Base-by-base conservation (phyloP, 1,284 basidiomycete genomes). In the Wolfiporia cocos region DNA sequence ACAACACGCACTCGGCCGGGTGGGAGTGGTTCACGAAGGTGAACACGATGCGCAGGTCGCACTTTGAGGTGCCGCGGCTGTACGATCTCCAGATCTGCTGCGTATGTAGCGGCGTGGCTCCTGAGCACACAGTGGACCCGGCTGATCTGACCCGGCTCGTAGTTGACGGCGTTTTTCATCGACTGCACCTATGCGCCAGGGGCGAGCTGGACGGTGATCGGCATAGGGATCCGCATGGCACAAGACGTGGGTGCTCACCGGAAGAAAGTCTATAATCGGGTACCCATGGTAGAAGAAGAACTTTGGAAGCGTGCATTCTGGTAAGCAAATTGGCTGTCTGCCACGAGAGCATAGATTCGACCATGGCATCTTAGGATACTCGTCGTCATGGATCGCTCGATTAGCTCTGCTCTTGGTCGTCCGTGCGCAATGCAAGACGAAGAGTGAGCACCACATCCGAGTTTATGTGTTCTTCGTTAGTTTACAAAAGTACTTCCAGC, bases 391-490 rank as follows among this genome's bases (percentile, higher is more conserved):
- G 86, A 88, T 56, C 69, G 86, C 31, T 61, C 72, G 42, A 70
- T 78, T 42, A 87, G 86, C 51, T 73, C 82, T 4, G 74, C 74
- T 1, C 69, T 93, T 15, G 92, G 91, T 9, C 68, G 91, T 18
- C 86, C 90, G 0, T 83, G 86, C 56, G 84, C 83, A 2, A 79
- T 92, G 34, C 85, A 90, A 46, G 88, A 92, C 47, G 87, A 91
- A 58, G 91, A 92, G 86, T 87, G 51, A 20, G 79, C 67, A 5
- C 30, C n/a, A 43, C 31, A 33, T 46, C 12, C 36, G 32, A 31
- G 14, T 26, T 34, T 7, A 3, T 28, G 9, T 28, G 9, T 28
- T 28, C 14, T 28, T 28, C 26, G 26, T 28, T n/a, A n/a, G 26
- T 5, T 22, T 29, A n/a, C 11, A 30, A 3, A 1, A 15, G 32